Percentiles rank a stretch among this genome's conserved stretches.
These are phyloP conservation scores for Seiridium unicorne DNA, from an alignment of 2,329 filamentous ascomycete genomes.

Conservation along the genomic window DNA sequence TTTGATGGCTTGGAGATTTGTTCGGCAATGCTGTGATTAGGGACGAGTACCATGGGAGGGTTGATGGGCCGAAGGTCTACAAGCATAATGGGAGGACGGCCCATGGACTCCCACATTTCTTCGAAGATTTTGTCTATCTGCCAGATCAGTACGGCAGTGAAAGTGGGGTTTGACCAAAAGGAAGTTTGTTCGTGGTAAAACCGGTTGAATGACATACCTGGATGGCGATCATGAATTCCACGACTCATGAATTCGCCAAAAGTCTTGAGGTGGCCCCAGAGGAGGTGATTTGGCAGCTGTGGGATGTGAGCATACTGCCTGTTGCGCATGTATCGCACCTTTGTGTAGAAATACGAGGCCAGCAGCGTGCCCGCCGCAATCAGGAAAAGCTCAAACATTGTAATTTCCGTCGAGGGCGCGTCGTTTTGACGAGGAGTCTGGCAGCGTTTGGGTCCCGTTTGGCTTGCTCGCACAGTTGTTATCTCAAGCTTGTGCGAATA, in stretches of 20 bases:
- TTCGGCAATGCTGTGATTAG: conserved; percentile 33
- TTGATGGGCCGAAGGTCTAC: conserved; percentile 33
- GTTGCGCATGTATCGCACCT: background rate
- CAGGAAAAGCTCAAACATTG: background rate
- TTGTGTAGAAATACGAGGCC: background rate
- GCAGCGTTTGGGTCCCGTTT: too few relatives aligned
- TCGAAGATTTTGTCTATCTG: conserved; percentile 9
- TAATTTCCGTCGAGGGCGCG: too few relatives aligned
- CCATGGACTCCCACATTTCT: conserved; percentile 26
- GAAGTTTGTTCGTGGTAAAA: background rate
- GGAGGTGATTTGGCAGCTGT: background rate
- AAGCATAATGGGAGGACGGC: conserved; percentile 30
- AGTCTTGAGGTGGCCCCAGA: conserved; percentile 1
- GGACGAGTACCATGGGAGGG: conserved; percentile 29
- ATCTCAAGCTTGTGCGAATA: too few relatives aligned
- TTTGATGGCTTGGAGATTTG: conserved; percentile 32
- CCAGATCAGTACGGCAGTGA: background rate
- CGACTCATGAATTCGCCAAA: background rate
- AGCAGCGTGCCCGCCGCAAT: background rate
- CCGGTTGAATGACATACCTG: background rate
- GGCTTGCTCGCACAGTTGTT: too few relatives aligned
- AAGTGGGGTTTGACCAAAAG: background rate
- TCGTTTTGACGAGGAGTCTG: too few relatives aligned
- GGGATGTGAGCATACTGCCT: conserved; percentile 2
- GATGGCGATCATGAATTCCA: background rate